Conservation (phyloP, 768 basidiomycete genomes). For the Podaxis carcinomalis region DNA sequence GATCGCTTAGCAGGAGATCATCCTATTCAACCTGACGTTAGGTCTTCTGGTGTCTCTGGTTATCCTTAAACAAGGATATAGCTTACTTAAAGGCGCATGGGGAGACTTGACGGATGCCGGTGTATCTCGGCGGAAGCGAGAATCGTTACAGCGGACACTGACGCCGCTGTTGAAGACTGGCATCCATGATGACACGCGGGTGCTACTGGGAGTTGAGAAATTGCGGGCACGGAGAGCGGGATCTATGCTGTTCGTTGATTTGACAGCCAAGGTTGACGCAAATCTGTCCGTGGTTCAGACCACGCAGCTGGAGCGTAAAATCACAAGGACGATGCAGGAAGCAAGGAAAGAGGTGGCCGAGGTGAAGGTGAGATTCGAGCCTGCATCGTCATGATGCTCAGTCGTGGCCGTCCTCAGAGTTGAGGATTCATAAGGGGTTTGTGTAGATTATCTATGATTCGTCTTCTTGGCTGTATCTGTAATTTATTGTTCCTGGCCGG, state of each 20-base stretch:
- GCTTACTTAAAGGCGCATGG: conserved; percentile 64
- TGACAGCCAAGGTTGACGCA: conserved; percentile 67
- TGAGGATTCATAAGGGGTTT: neutral
- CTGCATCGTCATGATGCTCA: conserved; percentile 22
- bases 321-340: conserved; percentile 48
- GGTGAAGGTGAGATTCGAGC: conserved; percentile 61
- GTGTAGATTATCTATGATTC: neutral
- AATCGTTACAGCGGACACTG: conserved; percentile 51
- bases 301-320: conserved; percentile 56
- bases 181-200: conserved; percentile 13
- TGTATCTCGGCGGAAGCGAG: conserved; percentile 51
- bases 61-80: conserved; percentile 76
- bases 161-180: conserved; percentile 44
- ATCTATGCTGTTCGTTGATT: conserved; percentile 79
- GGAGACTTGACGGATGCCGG: conserved; percentile 84
- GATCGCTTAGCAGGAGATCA: conserved; percentile 3
- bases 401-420: neutral
- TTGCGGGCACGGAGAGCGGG: conserved; percentile 76
- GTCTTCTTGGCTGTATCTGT: neutral
- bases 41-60: conserved; percentile 87
- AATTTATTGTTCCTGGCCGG: neutral
- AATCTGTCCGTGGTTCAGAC: conserved; percentile 54
- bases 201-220: conserved; percentile 42
- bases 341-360: conserved; percentile 67
- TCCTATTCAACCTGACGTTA: conserved; percentile 21